Evolutionary conservation across 257 asterid species (phyloP).

Genomic region (Orobanche coerulescens): DNA sequence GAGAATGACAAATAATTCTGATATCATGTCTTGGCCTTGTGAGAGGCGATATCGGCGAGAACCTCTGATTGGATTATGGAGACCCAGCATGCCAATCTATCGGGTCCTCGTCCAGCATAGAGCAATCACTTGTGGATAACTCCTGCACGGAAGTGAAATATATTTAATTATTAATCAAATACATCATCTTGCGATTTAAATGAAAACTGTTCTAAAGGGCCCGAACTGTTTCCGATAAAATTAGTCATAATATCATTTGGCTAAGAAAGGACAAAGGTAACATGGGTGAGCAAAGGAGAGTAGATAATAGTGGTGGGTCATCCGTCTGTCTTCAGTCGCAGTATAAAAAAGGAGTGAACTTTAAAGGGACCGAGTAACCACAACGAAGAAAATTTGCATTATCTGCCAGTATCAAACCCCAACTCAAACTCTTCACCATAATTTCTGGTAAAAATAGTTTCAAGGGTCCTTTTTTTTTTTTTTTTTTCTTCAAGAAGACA

Average conservation of each 20-base stretch:
- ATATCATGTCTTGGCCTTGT: no score
- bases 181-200: no score
- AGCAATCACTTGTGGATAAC: no score
- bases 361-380: neutral
- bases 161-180: no score
- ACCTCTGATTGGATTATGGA: no score
- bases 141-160: no score
- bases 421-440: constrained; percentile 17
- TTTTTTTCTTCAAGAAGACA: constrained; percentile 5
- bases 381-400: neutral
- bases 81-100: no score
- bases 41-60: no score
- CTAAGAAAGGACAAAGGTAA: constrained; percentile 23
- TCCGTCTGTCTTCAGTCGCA: constrained; percentile 19
- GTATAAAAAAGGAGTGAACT: constrained; percentile 20
- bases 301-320: constrained; percentile 40
- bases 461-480: neutral
- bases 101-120: no score
- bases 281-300: constrained; percentile 27
- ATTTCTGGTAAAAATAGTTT: constrained; percentile 15
- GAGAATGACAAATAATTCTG: no score
- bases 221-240: no score
- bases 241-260: neutral
- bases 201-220: no score
- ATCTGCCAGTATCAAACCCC: constrained; percentile 22